phyloP scores from a whole-genome alignment of 1,139 yeast genomes.

The Yamadazyma dushanensis region DNA sequence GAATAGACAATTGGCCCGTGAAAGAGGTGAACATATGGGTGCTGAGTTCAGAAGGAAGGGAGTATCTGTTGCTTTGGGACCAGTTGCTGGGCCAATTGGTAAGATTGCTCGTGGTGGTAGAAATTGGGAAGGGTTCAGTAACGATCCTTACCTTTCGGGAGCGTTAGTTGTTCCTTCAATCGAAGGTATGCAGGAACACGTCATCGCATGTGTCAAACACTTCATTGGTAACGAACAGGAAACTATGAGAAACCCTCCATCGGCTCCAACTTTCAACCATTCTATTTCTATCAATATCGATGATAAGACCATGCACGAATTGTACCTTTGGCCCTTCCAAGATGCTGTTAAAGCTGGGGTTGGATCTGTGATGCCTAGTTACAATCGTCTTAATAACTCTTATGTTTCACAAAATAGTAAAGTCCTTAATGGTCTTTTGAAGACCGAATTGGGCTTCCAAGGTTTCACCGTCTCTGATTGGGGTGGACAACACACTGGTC shows the following conservation, averaged over 20 bases:
- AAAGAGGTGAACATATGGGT: constrained; percentile 58
- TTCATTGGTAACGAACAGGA: constrained; percentile 65
- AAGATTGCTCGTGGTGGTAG: constrained; percentile 62
- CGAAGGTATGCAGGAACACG: constrained; percentile 58
- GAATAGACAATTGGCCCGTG: constrained; percentile 50
- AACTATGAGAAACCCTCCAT: constrained; percentile 48
- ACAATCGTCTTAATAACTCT: constrained; percentile 56
- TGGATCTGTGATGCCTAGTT: constrained; percentile 62
- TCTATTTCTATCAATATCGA: constrained; percentile 60
- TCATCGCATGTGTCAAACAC: constrained; percentile 55
- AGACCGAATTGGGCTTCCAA: constrained; percentile 64
- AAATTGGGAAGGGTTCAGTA: constrained; percentile 65
- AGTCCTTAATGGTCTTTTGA: constrained; percentile 52
- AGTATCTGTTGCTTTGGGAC: constrained; percentile 61
- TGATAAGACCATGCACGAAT: too few relatives aligned
- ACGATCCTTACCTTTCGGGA: constrained; percentile 64
- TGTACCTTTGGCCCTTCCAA: constrained; percentile 66
- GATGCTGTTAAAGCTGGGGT: constrained; percentile 61
- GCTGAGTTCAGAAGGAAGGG: constrained; percentile 55
- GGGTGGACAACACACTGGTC: constrained; percentile 62
- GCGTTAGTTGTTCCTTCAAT: constrained; percentile 52
- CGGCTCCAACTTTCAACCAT: constrained; percentile 12
- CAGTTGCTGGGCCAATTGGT: constrained; percentile 63
- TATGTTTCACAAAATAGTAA: constrained; percentile 63
- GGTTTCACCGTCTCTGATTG: constrained; percentile 67